Percentiles rank a stretch among this genome's conserved stretches.
phyloP scores from a whole-genome alignment of 306 rosid species.

The Benincasa hispida region DNA sequence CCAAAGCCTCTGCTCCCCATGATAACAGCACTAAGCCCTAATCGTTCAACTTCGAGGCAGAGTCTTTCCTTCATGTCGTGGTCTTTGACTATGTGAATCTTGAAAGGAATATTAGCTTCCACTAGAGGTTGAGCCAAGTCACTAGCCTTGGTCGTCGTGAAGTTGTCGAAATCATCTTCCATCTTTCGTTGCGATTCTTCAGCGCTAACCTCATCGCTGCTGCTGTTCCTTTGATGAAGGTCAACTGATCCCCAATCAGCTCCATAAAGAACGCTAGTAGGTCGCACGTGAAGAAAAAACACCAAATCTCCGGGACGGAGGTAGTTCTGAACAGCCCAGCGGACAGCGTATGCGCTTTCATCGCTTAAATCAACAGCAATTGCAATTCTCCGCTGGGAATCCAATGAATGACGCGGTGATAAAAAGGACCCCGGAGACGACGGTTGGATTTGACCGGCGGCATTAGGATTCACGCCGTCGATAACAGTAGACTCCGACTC shows the following conservation, averaged over 20 bases:
- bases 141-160: constrained; percentile 50
- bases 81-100: constrained; percentile 82
- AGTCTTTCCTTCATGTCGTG: constrained; percentile 90
- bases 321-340: constrained; percentile 84
- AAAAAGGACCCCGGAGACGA: constrained; percentile 12
- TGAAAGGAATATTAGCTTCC: constrained; percentile 62
- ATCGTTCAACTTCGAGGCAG: constrained; percentile 87
- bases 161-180: constrained; percentile 63
- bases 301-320: constrained; percentile 78
- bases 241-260: constrained; percentile 80
- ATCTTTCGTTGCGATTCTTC: constrained; percentile 34
- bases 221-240: neutral
- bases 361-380: constrained; percentile 90
- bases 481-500: constrained; percentile 21
- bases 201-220: neutral
- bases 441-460: constrained; percentile 15
- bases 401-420: constrained; percentile 12
- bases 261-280: constrained; percentile 77
- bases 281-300: constrained; percentile 80
- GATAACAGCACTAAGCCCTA: constrained; percentile 72
- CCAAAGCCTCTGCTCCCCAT: constrained; percentile 95
- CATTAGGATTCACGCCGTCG: constrained; percentile 16
- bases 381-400: constrained; percentile 62
- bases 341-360: constrained; percentile 85
- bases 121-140: constrained; percentile 54